Evolutionary conservation across 2,329 filamentous ascomycete genomes (phyloP), one percentile per base, ranked within the genome.

Genomic region (Fusarium sp.): DNA sequence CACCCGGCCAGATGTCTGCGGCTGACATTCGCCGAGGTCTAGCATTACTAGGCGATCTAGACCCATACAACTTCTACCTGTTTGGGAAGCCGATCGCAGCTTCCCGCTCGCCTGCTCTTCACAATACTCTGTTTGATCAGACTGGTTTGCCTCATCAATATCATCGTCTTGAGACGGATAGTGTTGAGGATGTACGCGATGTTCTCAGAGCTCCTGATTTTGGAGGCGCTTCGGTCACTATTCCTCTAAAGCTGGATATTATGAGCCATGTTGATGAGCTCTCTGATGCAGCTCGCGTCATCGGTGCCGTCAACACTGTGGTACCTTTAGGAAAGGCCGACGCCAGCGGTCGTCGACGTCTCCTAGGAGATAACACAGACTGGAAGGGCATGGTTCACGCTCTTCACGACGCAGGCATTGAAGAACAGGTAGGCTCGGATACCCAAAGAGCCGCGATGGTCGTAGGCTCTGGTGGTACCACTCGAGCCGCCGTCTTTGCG

Each of bases 291-390:
- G 95, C 94, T 15, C 86, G 87, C 67, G 83, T 88, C 28, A 97
- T 99, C 64, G 96, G 96, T 21, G 96, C 96, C 4, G 91, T 98
- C 67, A 99, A 99, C 81, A 99, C 96, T 19, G 91, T 99, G 73
- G 88, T 97, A 26, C 89, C 91, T 1, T 75, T 87, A 4, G 28
- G 52, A 47, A 15, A 75, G 75, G 24, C 48, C 7, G 76, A 80
- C 9, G 74, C 70, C 9, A 81, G 77, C 4, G 82, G 80, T 6
- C 78, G 82, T 54, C 79, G 79, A 47, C 85, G 83, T 6, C 86
- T 98, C 4, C 78, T 92, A 17, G 96, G 96, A 42, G 92, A 94
- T 76, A 99, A 99, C 79, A 99, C 96, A 14, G 96, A 99, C 81
- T 99, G 94, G 91, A 86, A 89, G 74, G 96, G 96, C 65, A 99